Percentiles rank a stretch among this genome's conserved stretches.
phyloP scores from a whole-genome alignment of 306 rosid species.

The Cicer pinnatifidum region DNA sequence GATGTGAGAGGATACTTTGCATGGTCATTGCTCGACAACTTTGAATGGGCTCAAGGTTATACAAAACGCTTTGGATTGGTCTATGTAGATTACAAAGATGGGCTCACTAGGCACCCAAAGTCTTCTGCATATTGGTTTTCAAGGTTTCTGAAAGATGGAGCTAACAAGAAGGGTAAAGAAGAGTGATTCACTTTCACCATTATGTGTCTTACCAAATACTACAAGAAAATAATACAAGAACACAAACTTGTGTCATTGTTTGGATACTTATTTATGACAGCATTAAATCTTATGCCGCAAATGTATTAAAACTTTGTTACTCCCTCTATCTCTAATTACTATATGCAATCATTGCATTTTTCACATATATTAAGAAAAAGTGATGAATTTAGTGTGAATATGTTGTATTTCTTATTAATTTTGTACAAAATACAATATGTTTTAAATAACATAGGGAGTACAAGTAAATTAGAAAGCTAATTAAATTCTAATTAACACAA shows the following conservation, averaged over 20 bases:
- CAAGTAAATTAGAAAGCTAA: too few species aligned
- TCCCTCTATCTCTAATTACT: too few species aligned
- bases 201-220: not conserved
- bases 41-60: constrained; percentile 95
- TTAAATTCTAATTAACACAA: too few species aligned
- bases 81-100: constrained; percentile 80
- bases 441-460: too few species aligned
- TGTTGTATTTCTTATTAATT: too few species aligned
- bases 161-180: constrained; percentile 59
- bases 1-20: constrained; percentile 92
- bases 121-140: constrained; percentile 94
- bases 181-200: constrained; percentile 43
- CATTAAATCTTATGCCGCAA: not conserved
- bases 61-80: constrained; percentile 92
- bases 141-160: constrained; percentile 67
- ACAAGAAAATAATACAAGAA: not conserved
- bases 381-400: too few species aligned
- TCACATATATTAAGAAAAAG: too few species aligned
- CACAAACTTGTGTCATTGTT: constrained; percentile 12
- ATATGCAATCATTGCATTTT: too few species aligned
- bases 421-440: too few species aligned
- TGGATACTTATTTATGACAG: constrained; percentile 20
- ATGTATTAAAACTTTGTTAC: not conserved
- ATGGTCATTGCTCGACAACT: constrained; percentile 92
- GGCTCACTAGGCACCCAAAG: constrained; percentile 81